Evolutionary conservation across 345 rosid species (phyloP).

Genomic region (Carallia pectinifolia): DNA sequence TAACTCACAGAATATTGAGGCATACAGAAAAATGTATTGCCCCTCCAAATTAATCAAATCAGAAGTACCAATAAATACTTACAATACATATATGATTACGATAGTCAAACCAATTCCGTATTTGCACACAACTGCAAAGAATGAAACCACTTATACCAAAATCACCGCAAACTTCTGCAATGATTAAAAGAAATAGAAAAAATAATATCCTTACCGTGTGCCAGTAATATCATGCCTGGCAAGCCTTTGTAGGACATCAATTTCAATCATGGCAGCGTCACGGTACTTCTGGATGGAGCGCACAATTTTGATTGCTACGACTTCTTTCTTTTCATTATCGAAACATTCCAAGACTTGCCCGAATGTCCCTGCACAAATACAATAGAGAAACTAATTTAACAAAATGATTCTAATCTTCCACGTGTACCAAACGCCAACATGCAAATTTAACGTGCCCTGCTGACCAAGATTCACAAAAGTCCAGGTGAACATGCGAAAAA

Average conservation of each 20-base stretch:
- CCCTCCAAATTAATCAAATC: slow-evolving; percentile 34
- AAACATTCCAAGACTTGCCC: slow-evolving; percentile 32
- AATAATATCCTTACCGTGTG: slow-evolving; percentile 23
- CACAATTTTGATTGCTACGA: slow-evolving; percentile 29
- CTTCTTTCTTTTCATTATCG: slow-evolving; percentile 27
- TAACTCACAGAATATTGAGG: slow-evolving; percentile 41
- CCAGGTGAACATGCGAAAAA: not conserved
- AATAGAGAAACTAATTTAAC: not conserved
- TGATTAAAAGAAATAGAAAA: slow-evolving; percentile 11
- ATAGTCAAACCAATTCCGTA: slow-evolving; percentile 39
- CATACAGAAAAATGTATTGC: slow-evolving; percentile 28
- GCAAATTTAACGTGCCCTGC: not conserved
- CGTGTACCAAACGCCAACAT: not conserved
- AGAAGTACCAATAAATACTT: slow-evolving; percentile 30
- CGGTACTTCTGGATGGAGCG: slow-evolving; percentile 34
- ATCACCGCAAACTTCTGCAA: slow-evolving; percentile 31
- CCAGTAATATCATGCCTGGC: slow-evolving; percentile 26
- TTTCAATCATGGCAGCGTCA: slow-evolving; percentile 34
- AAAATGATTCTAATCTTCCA: not conserved
- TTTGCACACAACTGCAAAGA: slow-evolving; percentile 37
- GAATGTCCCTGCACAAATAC: slow-evolving; percentile 23
- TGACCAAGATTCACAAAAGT: not conserved
- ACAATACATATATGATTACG: slow-evolving; percentile 37
- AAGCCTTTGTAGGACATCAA: slow-evolving; percentile 31
- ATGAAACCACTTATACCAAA: slow-evolving; percentile 51